phyloP scores from a whole-genome alignment of 176 grass and related monocot genomes.

The Alloteropsis semialata region DNA sequence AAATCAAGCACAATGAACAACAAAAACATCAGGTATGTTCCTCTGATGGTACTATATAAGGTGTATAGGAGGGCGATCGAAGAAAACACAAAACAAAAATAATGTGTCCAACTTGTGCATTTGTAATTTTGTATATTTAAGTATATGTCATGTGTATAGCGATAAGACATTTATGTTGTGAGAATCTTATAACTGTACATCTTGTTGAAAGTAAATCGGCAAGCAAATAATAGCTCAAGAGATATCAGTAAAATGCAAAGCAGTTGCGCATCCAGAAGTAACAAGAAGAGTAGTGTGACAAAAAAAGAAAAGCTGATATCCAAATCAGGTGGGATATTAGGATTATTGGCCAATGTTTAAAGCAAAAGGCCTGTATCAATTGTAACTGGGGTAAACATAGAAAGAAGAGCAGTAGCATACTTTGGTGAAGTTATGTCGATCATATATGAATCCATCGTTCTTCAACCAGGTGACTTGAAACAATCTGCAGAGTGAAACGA shows the following conservation, averaged over 20 bases:
- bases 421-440: constrained; percentile 72
- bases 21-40: not conserved
- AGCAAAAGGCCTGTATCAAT: not conserved
- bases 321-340: not conserved
- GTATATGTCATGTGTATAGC: too few relatives aligned
- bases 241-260: not conserved
- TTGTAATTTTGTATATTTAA: too few relatives aligned
- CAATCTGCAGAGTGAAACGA: constrained; percentile 51
- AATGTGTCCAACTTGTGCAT: not conserved
- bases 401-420: constrained; percentile 41
- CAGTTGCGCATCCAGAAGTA: not conserved
- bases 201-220: not conserved
- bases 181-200: not conserved
- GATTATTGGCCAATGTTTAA: not conserved
- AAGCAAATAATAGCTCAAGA: not conserved
- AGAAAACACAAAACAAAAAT: not conserved
- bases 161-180: not conserved
- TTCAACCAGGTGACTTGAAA: constrained; percentile 92
- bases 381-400: not conserved
- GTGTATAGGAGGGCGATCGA: not conserved
- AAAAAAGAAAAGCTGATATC: not conserved
- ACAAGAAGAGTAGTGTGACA: not conserved
- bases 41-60: not conserved
- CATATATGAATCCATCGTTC: constrained; percentile 69
- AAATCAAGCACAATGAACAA: not conserved